Base-by-base conservation (phyloP, 805 yeast species). In the Saccharomycopsis oosterbeekiorum region DNA sequence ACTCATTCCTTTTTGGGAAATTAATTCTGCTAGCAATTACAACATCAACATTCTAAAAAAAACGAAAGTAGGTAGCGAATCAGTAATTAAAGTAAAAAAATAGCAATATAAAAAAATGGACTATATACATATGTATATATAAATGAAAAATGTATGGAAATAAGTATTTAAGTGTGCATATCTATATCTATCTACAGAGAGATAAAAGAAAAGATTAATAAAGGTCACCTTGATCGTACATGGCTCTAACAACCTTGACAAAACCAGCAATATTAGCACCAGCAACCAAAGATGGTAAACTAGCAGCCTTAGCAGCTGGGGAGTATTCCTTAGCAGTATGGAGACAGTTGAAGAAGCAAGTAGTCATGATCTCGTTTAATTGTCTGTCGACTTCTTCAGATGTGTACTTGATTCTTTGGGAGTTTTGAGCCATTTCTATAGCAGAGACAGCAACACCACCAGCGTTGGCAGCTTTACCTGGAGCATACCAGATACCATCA, bases 381-480 rank as follows among this genome's bases (percentile, higher is more conserved):
- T 89, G 91, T 65, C 76, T 74, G 77, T 93, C 98, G 70, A 93
- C 98, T 79, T 89, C 90, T 81, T 91, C 97, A 64, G 85, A 70
- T 66, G 96, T 83, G 97, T 98, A 94, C 68, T 78, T 76, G 68
- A 85, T 84, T 82, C 97, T 88, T 75, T 88, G 96, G 63, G 97
- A 89, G 89, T 93, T 94, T 82, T 93, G 99, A 67, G 98, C 97
- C 99, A 93, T 94, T 83, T 93, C 99, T 68, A 93, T 83, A 73
- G 97, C 98, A 63, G 97, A 90, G 62, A 92, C 97, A 63, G 97
- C 96, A 70, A 93, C 99, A 85, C 99, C 99, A 80, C 98, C 99
- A 80, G 96, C 88, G 85, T 93, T 93, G 72, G 97, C 93, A 69
- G 97, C 97, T 84, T 93, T 93, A 79, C 97, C 98, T 74, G 97